phyloP scores from a whole-genome alignment of 2,329 filamentous ascomycete genomes.

The Tympanopsis confertula region DNA sequence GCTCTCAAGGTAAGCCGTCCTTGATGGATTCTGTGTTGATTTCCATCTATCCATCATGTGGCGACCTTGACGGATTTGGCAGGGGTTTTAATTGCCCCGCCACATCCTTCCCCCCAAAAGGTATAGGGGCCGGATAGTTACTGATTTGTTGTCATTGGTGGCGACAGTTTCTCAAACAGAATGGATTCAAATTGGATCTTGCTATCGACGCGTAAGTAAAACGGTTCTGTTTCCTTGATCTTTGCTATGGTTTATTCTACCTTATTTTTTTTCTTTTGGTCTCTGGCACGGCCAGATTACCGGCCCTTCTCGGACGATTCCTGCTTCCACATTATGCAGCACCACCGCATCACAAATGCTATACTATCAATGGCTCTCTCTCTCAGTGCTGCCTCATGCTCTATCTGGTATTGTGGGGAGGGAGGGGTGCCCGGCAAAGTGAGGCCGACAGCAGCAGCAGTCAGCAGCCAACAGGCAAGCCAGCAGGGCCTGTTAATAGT shows the following conservation, averaged over 20 bases:
- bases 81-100: not conserved
- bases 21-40: not conserved
- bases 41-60: not conserved
- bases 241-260: not conserved
- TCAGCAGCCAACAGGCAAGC: not conserved
- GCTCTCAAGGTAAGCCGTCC: not conserved
- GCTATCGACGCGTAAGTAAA: constrained; percentile 46
- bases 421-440: not conserved
- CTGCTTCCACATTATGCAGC: constrained; percentile 1
- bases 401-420: not conserved
- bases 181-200: constrained; percentile 37
- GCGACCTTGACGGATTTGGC: too few species aligned
- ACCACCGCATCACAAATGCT: constrained; percentile 1
- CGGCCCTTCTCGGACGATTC: constrained; percentile 2
- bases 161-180: constrained; percentile 33
- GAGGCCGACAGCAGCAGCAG: not conserved
- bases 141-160: not conserved
- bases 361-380: not conserved
- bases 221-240: constrained; percentile 6
- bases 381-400: not conserved
- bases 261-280: constrained; percentile 2
- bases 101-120: not conserved
- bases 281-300: not conserved
- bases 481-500: not conserved
- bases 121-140: not conserved